Evolutionary conservation across 139 green algal genomes (phyloP).

Genomic region (Pseudopediastrum boryanum): DNA sequence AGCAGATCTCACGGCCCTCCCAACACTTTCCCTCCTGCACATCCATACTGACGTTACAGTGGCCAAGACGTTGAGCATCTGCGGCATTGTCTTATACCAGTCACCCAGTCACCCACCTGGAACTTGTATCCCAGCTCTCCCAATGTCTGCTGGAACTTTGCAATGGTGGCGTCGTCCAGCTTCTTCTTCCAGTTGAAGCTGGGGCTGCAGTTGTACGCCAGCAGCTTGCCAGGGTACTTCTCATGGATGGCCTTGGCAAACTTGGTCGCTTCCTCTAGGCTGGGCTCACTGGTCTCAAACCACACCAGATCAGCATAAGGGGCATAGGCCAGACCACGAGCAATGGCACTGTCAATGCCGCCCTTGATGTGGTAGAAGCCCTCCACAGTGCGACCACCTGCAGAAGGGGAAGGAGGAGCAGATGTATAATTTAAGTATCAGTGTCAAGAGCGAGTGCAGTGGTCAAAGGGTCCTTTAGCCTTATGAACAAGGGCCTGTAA

Average conservation of each 20-base stretch:
- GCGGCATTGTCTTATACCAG: too few species aligned
- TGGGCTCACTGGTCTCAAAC: conserved; percentile 87
- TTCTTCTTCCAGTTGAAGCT: conserved; percentile 94
- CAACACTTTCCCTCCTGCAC: too few species aligned
- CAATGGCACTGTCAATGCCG: conserved; percentile 82
- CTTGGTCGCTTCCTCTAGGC: conserved; percentile 72
- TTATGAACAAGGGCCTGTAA: too few species aligned
- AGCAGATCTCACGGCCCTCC: too few species aligned
- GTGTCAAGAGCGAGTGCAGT: too few species aligned
- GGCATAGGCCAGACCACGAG: conserved; percentile 83
- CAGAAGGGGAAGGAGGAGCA: too few species aligned
- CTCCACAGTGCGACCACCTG: conserved; percentile 80
- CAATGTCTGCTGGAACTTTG: conserved; percentile 80
- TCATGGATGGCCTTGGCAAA: conserved; percentile 80
- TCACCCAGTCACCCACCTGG: conserved; percentile 29
- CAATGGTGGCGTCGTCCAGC: conserved; percentile 76
- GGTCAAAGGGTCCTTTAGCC: too few species aligned
- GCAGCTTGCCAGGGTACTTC: conserved; percentile 86
- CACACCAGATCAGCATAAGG: conserved; percentile 89
- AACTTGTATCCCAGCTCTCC: conserved; percentile 52
- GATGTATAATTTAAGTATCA: too few species aligned
- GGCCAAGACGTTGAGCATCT: too few species aligned
- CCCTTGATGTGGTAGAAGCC: conserved; percentile 80
- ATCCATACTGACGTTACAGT: too few species aligned
- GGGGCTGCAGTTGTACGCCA: conserved; percentile 94